Conservation (phyloP, 108 stramenopile genomes). For the Conticribra weissflogii region DNA sequence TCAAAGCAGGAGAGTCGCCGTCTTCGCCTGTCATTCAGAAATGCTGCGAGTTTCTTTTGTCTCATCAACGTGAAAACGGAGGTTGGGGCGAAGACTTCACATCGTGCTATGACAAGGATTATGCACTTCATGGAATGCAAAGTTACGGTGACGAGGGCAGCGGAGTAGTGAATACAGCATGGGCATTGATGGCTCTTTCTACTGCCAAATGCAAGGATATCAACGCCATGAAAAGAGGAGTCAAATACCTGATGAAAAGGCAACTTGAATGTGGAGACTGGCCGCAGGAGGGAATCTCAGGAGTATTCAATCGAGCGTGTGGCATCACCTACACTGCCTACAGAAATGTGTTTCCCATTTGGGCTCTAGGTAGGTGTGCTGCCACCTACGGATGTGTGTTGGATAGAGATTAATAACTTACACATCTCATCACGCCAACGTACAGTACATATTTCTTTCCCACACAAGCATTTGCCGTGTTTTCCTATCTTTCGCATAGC, state of each 20-base stretch:
- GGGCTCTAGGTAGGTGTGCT: constrained; percentile 95
- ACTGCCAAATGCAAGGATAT: constrained; percentile 79
- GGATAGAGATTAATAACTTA: constrained; percentile 22
- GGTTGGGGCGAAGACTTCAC: constrained; percentile 99
- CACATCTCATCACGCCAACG: no score
- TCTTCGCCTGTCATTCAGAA: constrained; percentile 61
- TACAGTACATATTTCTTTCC: no score
- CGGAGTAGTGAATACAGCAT: constrained; percentile 97
- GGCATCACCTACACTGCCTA: constrained; percentile 99
- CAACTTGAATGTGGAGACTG: constrained; percentile 96
- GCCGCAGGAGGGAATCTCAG: constrained; percentile 98
- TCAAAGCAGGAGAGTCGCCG: constrained; percentile 76
- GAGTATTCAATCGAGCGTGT: constrained; percentile 98
- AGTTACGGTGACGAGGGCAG: constrained; percentile 90
- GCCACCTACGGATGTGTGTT: constrained; percentile 64
- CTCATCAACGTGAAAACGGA: constrained; percentile 90
- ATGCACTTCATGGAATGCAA: constrained; percentile 86
- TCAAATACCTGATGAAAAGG: constrained; percentile 79
- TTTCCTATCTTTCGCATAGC: no score
- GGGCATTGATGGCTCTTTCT: constrained; percentile 95
- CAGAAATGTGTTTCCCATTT: constrained; percentile 98
- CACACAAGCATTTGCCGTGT: no score
- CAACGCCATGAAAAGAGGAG: constrained; percentile 79
- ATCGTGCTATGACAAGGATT: constrained; percentile 96
- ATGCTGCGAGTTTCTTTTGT: constrained; percentile 70